Percentiles rank a stretch among this genome's conserved stretches.
These are phyloP conservation scores for Colletotrichum sp. DNA, from an alignment of 2,329 filamentous ascomycete genomes.

Conservation along the genomic window DNA sequence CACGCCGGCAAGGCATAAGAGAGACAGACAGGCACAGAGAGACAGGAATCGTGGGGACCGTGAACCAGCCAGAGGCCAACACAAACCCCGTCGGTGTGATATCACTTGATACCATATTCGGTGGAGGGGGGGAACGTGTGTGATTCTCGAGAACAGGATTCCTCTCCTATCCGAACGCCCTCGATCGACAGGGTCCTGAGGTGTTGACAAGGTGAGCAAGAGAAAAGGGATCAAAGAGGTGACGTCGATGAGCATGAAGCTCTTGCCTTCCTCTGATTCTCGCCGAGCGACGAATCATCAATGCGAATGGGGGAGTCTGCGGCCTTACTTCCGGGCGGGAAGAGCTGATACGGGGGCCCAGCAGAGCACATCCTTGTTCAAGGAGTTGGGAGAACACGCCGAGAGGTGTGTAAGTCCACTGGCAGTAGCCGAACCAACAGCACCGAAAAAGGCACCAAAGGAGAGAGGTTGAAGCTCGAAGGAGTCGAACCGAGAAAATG, in stretches of 20 bases:
- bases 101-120: slow-evolving; percentile 6
- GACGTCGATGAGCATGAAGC: background rate
- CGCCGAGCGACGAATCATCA: background rate
- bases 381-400: background rate
- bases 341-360: background rate
- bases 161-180: background rate
- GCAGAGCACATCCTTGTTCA: background rate
- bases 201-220: background rate
- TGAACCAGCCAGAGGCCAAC: background rate
- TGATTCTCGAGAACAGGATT: background rate
- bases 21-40: background rate
- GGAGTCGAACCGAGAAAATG: background rate
- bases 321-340: background rate
- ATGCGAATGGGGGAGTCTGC: background rate
- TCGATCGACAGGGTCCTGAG: background rate
- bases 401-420: background rate
- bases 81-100: slow-evolving; percentile 14
- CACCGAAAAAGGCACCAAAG: too few species aligned
- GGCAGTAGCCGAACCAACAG: background rate
- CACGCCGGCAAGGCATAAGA: background rate
- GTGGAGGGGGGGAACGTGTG: background rate
- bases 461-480: background rate
- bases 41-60: background rate
- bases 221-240: background rate
- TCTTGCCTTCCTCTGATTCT: background rate